These are phyloP conservation scores for Eucalyptus coolabah DNA, from an alignment of 345 rosid genomes.

Conservation along the genomic window DNA sequence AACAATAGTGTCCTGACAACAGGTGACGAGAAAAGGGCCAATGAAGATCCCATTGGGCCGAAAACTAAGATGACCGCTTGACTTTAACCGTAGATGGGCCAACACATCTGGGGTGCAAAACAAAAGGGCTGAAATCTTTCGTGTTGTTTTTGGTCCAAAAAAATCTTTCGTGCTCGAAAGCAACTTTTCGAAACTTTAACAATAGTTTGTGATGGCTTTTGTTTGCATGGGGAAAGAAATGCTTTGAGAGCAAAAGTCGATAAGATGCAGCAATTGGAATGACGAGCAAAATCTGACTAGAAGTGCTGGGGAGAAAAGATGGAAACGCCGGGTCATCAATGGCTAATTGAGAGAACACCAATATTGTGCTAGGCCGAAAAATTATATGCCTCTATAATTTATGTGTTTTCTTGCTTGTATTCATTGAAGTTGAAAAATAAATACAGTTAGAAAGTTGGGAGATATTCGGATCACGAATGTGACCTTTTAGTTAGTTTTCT, in stretches of 20 bases:
- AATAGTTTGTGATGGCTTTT: neutral
- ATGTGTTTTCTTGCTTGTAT: neutral
- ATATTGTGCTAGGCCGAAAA: neutral
- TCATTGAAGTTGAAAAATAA: neutral
- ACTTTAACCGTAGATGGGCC: neutral
- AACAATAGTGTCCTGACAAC: neutral
- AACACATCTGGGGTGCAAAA: neutral
- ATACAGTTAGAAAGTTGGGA: neutral
- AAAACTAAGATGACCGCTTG: neutral
- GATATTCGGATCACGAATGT: neutral
- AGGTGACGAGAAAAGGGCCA: neutral
- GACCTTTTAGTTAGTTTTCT: neutral
- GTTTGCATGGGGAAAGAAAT: constrained; percentile 45
- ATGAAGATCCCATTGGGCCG: neutral
- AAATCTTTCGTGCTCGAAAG: neutral
- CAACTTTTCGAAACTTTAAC: neutral
- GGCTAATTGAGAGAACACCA: neutral
- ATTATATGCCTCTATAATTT: neutral
- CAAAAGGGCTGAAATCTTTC: neutral
- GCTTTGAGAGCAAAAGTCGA: constrained; percentile 38
- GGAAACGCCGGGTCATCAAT: constrained; percentile 41
- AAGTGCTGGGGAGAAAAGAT: constrained; percentile 40
- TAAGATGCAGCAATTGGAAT: constrained; percentile 39
- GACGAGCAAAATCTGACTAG: constrained; percentile 3
- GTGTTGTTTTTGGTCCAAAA: neutral